Percentiles rank a stretch among this genome's conserved stretches.
Evolutionary conservation across 129 eudicot genomes (phyloP).

Genomic region (Flaveria bidentis): DNA sequence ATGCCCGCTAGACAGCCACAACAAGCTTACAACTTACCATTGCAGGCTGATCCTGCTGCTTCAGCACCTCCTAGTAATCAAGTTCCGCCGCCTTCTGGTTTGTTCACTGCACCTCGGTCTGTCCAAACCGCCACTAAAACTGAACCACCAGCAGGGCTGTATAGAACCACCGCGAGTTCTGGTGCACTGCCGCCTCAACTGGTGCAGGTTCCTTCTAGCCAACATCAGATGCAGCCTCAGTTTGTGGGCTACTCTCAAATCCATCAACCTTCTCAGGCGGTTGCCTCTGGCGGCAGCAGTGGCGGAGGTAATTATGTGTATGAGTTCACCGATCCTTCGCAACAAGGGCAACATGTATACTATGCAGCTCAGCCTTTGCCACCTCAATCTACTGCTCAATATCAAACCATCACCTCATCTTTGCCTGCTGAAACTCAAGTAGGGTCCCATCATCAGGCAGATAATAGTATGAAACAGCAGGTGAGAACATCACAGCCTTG

Average conservation of each 20-base stretch:
- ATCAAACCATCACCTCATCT: conserved; percentile 60
- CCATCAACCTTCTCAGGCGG: conserved; percentile 61
- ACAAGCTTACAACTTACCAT: conserved; percentile 50
- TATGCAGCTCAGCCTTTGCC: conserved; percentile 56
- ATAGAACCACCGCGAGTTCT: conserved; percentile 55
- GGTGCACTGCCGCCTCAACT: conserved; percentile 41
- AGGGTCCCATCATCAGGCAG: conserved; percentile 50
- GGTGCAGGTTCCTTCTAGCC: conserved; percentile 55
- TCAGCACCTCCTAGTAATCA: conserved; percentile 43
- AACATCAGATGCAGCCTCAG: conserved; percentile 51
- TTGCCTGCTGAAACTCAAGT: conserved; percentile 48
- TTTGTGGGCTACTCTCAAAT: conserved; percentile 57
- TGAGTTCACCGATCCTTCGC: conserved; percentile 61
- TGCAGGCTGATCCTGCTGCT: conserved; percentile 56
- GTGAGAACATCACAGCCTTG: conserved; percentile 51
- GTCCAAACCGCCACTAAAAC: conserved; percentile 48
- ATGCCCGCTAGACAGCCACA: conserved; percentile 51
- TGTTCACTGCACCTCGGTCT: conserved; percentile 37
- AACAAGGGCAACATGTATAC: conserved; percentile 54
- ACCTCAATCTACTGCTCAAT: conserved; percentile 74
- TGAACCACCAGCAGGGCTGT: conserved; percentile 50
- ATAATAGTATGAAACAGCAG: conserved; percentile 52
- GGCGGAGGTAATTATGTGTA: conserved; percentile 52
- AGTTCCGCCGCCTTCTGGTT: conserved; percentile 43
- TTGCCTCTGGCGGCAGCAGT: conserved; percentile 42